phyloP scores from a whole-genome alignment of 805 yeast species.

The Nakazawaea ambrosiae region DNA sequence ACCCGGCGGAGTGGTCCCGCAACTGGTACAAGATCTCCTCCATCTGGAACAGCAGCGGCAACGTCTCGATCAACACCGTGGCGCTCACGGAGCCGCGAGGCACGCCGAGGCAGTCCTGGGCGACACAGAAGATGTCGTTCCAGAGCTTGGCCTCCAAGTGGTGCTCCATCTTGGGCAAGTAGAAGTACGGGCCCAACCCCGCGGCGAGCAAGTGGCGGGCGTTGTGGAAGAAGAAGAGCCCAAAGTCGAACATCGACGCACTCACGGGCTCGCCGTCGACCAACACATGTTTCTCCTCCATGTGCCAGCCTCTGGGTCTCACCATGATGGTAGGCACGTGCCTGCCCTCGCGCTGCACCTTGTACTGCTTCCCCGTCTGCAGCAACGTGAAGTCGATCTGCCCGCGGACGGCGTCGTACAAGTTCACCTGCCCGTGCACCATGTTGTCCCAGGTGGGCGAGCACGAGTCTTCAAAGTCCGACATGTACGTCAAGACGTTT shows the following conservation, averaged over 20 bases:
- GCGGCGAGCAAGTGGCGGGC: conserved; percentile 52
- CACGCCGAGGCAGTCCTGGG: conserved; percentile 65
- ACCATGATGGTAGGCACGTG: conserved; percentile 74
- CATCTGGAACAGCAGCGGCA: conserved; percentile 84
- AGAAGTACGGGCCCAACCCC: conserved; percentile 78
- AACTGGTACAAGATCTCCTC: conserved; percentile 76
- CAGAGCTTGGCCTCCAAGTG: conserved; percentile 76
- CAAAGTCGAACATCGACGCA: conserved; percentile 76
- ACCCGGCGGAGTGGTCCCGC: conserved; percentile 70
- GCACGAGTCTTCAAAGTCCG: conserved; percentile 80
- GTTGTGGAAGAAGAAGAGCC: conserved; percentile 69
- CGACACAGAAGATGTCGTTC: conserved; percentile 72
- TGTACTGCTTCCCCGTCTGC: conserved; percentile 30
- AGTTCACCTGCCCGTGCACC: conserved; percentile 74
- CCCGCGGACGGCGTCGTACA: conserved; percentile 70
- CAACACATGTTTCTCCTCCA: conserved; percentile 63
- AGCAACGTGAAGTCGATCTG: conserved; percentile 44
- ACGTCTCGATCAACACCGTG: conserved; percentile 74
- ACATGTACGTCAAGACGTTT: conserved; percentile 75
- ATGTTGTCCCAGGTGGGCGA: conserved; percentile 80
- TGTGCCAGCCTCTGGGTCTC: conserved; percentile 87
- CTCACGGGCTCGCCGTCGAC: conserved; percentile 73
- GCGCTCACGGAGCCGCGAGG: conserved; percentile 77
- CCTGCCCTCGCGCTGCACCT: conserved; percentile 37
- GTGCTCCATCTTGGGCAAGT: conserved; percentile 83